phyloP scores from a whole-genome alignment of 225 moss, liverwort and hornwort genomes.

The Pleurozium schreberi region DNA sequence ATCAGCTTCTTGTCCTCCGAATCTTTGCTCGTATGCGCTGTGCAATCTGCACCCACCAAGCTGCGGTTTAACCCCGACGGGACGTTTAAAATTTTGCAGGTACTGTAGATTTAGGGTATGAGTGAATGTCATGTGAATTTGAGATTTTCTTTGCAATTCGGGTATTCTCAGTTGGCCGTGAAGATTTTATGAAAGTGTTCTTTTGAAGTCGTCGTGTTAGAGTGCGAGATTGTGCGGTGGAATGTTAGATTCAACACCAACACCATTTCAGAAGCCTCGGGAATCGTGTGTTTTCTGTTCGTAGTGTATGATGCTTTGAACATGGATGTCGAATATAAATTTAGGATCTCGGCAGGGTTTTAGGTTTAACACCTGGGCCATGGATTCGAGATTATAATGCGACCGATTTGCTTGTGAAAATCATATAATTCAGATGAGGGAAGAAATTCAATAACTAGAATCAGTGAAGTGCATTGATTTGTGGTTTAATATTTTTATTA shows the following conservation, averaged over 20 bases:
- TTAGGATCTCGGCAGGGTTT: neutral
- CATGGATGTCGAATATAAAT: neutral
- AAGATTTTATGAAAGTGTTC: neutral
- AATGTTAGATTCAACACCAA: neutral
- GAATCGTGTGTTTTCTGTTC: neutral
- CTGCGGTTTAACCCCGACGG: conserved; percentile 60
- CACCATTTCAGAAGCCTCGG: neutral
- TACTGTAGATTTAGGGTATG: neutral
- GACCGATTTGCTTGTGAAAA: neutral
- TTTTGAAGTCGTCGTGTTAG: neutral
- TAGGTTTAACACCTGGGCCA: neutral
- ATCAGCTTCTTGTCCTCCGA: neutral
- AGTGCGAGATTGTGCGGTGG: neutral
- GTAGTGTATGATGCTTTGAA: neutral
- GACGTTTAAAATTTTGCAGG: conserved; percentile 83
- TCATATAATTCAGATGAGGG: neutral
- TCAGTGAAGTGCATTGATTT: neutral
- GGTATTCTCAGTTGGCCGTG: neutral
- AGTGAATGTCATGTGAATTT: neutral
- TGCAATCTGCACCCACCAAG: conserved; percentile 3
- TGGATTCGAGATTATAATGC: neutral
- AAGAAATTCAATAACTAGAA: neutral
- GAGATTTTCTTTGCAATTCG: neutral
- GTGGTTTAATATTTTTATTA: no score
- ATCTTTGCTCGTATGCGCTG: neutral